Base-by-base conservation (phyloP, 192 early-diverging fungal genomes). In the Umbelopsis ramanniana region DNA sequence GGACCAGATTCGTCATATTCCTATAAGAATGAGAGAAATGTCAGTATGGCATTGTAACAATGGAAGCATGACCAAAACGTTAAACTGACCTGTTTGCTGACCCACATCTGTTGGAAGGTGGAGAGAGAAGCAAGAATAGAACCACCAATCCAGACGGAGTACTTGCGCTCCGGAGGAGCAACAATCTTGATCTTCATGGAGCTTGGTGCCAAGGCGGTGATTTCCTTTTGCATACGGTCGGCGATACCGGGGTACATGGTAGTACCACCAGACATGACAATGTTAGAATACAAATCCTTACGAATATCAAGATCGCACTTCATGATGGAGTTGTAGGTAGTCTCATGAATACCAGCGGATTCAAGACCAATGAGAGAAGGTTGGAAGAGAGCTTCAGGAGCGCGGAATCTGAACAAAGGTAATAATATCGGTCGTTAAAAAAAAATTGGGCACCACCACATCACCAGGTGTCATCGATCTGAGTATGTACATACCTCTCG, bases 71-170 rank as follows among this genome's bases (percentile, higher is more conserved):
- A 21, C n/a, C 48, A 63, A n/a, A 43, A 7, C 11, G 6, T 43
- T 35, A 14, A 37, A 63, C 57, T 14, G 26, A 63, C 96, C 88
- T 93, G 92, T 91, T 96, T 97, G 66, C 95, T 94, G 84, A 97
- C 93, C 96, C 96, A 98, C 96, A 96, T 94, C 83, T 96, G 92
- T 84, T 97, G 96, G 95, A 98, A 98, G 79, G 96, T 97, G 52
- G 96, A 96, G 69, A 97, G 92, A 40, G 97, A 97, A 66, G 97
- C 95, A 45, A 98, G 85, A 70, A 98, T 97, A 71, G 96, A 97
- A 66, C 97, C 97, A 88, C 97, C 97, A 79, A 98, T 97, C 96
- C 97, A 98, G 86, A 94, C 97, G 71, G 97, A 97, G 93, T 96
- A 97, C 87, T 97, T 98, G 82, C 97, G 90, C 85, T 98, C 97